These are phyloP conservation scores for Daldinia sp. DNA, from an alignment of 2,329 filamentous ascomycete genomes.

Conservation along the genomic window DNA sequence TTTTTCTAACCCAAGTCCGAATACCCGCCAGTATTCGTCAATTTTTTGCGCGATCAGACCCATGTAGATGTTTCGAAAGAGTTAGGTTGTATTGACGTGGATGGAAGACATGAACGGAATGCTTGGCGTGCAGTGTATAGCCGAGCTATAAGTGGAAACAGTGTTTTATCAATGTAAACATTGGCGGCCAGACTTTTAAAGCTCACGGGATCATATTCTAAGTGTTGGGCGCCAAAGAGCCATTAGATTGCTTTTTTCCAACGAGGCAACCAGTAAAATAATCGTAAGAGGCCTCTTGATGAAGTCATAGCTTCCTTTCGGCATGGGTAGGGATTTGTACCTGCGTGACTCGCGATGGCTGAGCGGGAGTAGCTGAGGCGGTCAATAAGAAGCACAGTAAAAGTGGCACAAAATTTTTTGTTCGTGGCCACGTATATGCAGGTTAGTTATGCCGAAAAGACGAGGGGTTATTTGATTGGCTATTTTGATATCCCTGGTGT, in stretches of 20 bases:
- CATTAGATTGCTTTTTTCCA: conserved; percentile 16
- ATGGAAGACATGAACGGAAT: conserved; percentile 34
- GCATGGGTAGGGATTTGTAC: conserved; percentile 21
- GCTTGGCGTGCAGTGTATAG: conserved; percentile 29
- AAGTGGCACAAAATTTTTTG: conserved; percentile 28
- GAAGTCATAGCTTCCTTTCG: conserved; percentile 23
- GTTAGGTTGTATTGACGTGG: conserved; percentile 15
- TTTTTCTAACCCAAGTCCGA: background rate
- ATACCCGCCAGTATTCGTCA: conserved; percentile 5
- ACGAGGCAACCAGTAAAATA: conserved; percentile 21
- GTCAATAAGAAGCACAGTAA: conserved; percentile 18
- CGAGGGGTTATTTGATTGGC: conserved; percentile 23
- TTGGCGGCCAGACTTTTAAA: conserved; percentile 14
- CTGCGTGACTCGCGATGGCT: conserved; percentile 25
- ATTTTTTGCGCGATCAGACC: background rate
- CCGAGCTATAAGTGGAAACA: conserved; percentile 13
- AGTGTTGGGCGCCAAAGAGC: conserved; percentile 8
- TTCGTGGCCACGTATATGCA: conserved; percentile 37
- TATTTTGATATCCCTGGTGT: background rate
- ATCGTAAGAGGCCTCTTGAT: background rate
- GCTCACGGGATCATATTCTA: conserved; percentile 8
- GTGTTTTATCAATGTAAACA: conserved; percentile 16
- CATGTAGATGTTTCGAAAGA: background rate
- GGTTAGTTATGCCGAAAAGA: conserved; percentile 24
- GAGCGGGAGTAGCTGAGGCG: conserved; percentile 13